phyloP scores from a whole-genome alignment of 495 filamentous ascomycete species.

The Penicillium atrosanguineum region DNA sequence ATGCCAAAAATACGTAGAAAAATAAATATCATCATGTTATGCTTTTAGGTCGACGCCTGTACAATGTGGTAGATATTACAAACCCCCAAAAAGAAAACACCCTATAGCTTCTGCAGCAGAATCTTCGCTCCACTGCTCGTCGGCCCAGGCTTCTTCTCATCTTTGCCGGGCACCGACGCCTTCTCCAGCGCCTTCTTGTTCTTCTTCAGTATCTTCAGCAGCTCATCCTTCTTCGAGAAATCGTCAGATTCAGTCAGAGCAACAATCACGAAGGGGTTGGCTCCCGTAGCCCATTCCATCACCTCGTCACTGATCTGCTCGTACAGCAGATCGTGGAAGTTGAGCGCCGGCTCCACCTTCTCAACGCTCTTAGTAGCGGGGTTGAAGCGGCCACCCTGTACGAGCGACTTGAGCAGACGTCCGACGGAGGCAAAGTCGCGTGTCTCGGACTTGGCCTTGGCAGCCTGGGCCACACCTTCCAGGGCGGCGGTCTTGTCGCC shows the following conservation, averaged over 20 bases:
- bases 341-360: conserved; percentile 69
- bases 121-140: conserved; percentile 44
- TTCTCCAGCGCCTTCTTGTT: conserved; percentile 50
- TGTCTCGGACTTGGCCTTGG: conserved; percentile 58
- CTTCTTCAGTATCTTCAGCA: conserved; percentile 64
- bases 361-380: conserved; percentile 62
- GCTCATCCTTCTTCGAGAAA: conserved; percentile 63
- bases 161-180: conserved; percentile 40
- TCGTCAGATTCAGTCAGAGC: conserved; percentile 75
- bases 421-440: conserved; percentile 62
- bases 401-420: conserved; percentile 86
- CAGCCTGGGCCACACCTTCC: conserved; percentile 66
- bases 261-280: conserved; percentile 78
- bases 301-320: conserved; percentile 70
- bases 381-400: conserved; percentile 84
- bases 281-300: conserved; percentile 81
- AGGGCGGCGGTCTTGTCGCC: conserved; percentile 71
- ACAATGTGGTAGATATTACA: conserved; percentile 7
- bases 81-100: conserved; percentile 5
- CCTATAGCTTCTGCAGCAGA: conserved; percentile 40
- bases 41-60: background rate
- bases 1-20: background rate
- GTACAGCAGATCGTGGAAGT: conserved; percentile 77
- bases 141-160: conserved; percentile 39
- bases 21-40: background rate